Percentiles rank a stretch among this genome's conserved stretches.
These are phyloP conservation scores for Stemphylium beticola DNA, from an alignment of 2,329 filamentous ascomycete genomes.

Conservation along the genomic window DNA sequence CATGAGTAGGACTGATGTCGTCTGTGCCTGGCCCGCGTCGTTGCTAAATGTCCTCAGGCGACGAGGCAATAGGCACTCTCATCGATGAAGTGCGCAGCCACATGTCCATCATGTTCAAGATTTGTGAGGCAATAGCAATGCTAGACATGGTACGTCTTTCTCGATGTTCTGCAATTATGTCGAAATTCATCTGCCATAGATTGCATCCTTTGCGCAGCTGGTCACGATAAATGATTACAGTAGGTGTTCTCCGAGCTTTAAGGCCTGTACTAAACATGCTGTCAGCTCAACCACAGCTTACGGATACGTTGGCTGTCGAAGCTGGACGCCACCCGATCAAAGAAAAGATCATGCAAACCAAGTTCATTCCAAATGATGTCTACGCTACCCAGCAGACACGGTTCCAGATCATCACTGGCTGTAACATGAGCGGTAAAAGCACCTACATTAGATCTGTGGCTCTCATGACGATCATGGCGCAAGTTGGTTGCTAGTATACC, in stretches of 20 bases:
- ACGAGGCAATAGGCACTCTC: slow-evolving; percentile 74
- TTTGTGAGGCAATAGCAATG: slow-evolving; percentile 85
- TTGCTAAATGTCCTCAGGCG: slow-evolving; percentile 48
- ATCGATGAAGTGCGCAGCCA: slow-evolving; percentile 74
- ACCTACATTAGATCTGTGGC: slow-evolving; percentile 90
- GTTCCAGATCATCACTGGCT: slow-evolving; percentile 93
- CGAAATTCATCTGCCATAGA: slow-evolving; percentile 19
- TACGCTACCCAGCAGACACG: slow-evolving; percentile 80
- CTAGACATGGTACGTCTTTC: slow-evolving; percentile 75
- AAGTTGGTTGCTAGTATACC: slow-evolving; percentile 77
- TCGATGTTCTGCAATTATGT: not conserved
- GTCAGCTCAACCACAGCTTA: slow-evolving; percentile 68
- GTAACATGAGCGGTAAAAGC: slow-evolving; percentile 96
- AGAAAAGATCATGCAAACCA: slow-evolving; percentile 71
- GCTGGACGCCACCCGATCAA: slow-evolving; percentile 78
- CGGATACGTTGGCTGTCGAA: slow-evolving; percentile 73
- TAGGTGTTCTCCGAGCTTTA: slow-evolving; percentile 13
- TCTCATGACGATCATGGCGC: slow-evolving; percentile 88
- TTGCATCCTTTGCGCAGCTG: slow-evolving; percentile 60
- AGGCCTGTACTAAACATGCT: slow-evolving; percentile 9
- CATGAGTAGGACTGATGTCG: slow-evolving; percentile 61
- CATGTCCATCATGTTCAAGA: slow-evolving; percentile 76
- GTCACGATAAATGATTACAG: slow-evolving; percentile 70
- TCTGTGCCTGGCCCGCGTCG: not conserved
- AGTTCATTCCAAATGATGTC: slow-evolving; percentile 87